A percentile compares a stretch with the other conserved stretches of the same genome.
phyloP scores from a whole-genome alignment of 257 asterid genomes.

The Euphrasia confusa region DNA sequence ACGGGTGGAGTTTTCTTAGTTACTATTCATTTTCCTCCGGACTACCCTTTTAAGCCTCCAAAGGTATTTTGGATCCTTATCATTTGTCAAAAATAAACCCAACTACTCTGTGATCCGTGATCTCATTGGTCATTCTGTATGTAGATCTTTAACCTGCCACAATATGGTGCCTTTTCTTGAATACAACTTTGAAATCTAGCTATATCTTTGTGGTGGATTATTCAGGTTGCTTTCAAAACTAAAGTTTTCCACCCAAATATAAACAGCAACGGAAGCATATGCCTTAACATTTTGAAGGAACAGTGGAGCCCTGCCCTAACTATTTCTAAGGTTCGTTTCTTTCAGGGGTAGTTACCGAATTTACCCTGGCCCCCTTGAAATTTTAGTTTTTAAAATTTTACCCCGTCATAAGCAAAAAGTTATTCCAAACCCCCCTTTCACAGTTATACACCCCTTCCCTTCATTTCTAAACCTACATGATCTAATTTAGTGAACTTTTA shows the following conservation, averaged over 20 bases:
- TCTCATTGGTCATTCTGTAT: neutral
- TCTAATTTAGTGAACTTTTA: neutral
- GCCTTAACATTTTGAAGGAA: conserved; percentile 93
- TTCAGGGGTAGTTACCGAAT: neutral
- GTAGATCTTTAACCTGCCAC: neutral
- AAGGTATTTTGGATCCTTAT: conserved; percentile 40
- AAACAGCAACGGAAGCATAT: conserved; percentile 89
- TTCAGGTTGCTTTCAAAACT: conserved; percentile 89
- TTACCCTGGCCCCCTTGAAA: neutral
- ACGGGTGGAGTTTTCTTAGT: conserved; percentile 89
- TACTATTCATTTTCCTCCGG: conserved; percentile 84
- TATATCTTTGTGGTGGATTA: conserved; percentile 23
- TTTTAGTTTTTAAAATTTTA: too few relatives aligned
- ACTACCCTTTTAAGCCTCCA: conserved; percentile 93
- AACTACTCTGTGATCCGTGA: neutral
- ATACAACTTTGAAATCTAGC: neutral
- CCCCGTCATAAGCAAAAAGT: too few relatives aligned
- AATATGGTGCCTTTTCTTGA: conserved; percentile 4
- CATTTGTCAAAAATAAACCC: neutral
- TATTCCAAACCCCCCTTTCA: too few relatives aligned
- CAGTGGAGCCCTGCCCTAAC: conserved; percentile 99
- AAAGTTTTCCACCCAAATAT: conserved; percentile 91
- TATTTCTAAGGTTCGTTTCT: conserved; percentile 64
- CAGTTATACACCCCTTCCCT: neutral
- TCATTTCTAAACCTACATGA: neutral